Evolutionary conservation across 179 eudicot species (phyloP).

Genomic region (Corrigiola litoralis): DNA sequence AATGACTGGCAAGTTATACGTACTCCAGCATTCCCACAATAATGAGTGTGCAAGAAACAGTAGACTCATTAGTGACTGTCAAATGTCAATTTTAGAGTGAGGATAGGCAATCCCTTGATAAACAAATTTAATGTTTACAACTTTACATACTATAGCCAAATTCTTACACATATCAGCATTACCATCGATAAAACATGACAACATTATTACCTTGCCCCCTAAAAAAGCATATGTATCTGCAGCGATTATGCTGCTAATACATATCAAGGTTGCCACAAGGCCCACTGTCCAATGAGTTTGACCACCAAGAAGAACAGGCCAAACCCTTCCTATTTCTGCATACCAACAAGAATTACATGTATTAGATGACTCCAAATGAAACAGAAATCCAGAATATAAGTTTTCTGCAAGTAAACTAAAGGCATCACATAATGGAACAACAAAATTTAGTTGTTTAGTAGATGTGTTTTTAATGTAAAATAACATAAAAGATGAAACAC

Average conservation of each 20-base stretch:
- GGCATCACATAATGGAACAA: too few relatives aligned
- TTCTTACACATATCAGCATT: background rate
- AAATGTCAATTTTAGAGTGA: too few relatives aligned
- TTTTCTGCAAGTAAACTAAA: too few relatives aligned
- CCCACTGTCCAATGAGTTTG: constrained; percentile 97
- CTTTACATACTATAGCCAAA: background rate
- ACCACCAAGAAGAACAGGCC: constrained; percentile 95
- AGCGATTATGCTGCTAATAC: constrained; percentile 88
- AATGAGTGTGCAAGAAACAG: too few relatives aligned
- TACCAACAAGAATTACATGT: constrained; percentile 5
- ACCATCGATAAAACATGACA: background rate
- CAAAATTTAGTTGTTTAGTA: too few relatives aligned
- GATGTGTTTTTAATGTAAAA: too few relatives aligned
- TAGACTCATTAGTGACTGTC: too few relatives aligned
- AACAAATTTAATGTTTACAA: too few relatives aligned
- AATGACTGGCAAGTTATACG: too few relatives aligned
- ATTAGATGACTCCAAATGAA: constrained; percentile 1
- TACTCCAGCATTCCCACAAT: too few relatives aligned
- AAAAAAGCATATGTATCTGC: constrained; percentile 95
- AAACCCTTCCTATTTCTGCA: constrained; percentile 61
- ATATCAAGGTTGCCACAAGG: constrained; percentile 79
- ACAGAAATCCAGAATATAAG: background rate
- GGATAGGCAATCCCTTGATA: too few relatives aligned
- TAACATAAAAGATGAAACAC: too few relatives aligned
- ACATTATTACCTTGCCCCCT: constrained; percentile 78